These are phyloP conservation scores for Otatea glauca DNA, from an alignment of 176 grass and related monocot genomes.

Conservation along the genomic window DNA sequence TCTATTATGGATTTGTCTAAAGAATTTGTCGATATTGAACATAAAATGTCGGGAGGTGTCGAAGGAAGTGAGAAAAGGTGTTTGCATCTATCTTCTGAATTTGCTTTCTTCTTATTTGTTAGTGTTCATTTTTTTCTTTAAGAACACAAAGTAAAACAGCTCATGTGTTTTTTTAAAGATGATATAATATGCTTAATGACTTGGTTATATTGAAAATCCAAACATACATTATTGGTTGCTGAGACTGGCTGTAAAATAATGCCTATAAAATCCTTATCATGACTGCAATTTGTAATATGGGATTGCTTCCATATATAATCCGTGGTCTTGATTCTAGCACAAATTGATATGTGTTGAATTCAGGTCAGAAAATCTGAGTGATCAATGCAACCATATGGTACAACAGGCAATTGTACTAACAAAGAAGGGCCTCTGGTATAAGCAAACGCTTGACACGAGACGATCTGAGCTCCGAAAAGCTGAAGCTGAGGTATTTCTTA, in stretches of 20 bases:
- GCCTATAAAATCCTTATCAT: background rate
- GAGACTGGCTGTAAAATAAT: slow-evolving; percentile 14
- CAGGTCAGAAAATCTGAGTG: slow-evolving; percentile 62
- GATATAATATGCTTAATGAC: background rate
- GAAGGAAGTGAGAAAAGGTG: slow-evolving; percentile 65
- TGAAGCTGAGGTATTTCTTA: slow-evolving; percentile 73
- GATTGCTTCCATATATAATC: slow-evolving; percentile 7
- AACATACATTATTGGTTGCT: background rate
- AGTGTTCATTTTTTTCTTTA: background rate
- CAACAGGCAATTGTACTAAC: slow-evolving; percentile 62
- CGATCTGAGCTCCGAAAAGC: slow-evolving; percentile 73
- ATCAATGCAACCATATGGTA: slow-evolving; percentile 63
- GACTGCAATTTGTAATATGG: background rate
- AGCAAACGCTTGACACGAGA: slow-evolving; percentile 77
- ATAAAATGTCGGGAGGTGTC: slow-evolving; percentile 57
- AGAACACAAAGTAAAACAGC: background rate
- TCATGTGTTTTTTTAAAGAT: background rate
- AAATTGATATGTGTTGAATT: slow-evolving; percentile 51
- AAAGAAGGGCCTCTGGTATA: slow-evolving; percentile 74
- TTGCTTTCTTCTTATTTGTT: background rate
- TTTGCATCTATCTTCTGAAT: background rate
- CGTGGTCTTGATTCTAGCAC: slow-evolving; percentile 1
- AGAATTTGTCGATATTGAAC: slow-evolving; percentile 65
- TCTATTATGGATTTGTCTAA: slow-evolving; percentile 75
- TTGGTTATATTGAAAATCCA: background rate